phyloP scores from a whole-genome alignment of 2,329 filamentous ascomycete species.

The Aureobasidium sp. region DNA sequence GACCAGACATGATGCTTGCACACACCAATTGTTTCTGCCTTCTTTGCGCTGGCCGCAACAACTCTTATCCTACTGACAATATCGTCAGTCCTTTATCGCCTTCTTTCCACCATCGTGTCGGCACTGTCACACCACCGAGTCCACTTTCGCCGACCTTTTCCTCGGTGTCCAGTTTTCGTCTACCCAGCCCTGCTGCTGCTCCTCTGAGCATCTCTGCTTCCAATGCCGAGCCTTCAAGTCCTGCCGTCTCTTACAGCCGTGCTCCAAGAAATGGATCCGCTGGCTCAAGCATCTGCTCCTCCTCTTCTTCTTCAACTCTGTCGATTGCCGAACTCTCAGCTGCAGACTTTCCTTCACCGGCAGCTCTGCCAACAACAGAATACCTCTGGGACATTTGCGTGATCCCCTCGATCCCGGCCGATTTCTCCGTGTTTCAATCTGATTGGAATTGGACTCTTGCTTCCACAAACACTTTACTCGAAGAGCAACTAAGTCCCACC shows the following conservation, averaged over 20 bases:
- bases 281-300: not conserved
- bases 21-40: conserved; percentile 3
- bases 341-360: not conserved
- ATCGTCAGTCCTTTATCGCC: not conserved
- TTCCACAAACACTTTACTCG: not conserved
- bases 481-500: not conserved
- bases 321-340: not conserved
- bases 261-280: too few relatives aligned
- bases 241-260: not conserved
- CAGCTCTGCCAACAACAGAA: not conserved
- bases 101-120: not conserved
- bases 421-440: not conserved
- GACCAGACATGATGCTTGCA: too few relatives aligned
- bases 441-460: not conserved
- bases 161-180: not conserved
- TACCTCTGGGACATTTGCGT: not conserved
- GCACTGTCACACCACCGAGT: not conserved
- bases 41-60: conserved; percentile 12
- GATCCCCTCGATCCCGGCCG: not conserved
- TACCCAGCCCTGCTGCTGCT: not conserved
- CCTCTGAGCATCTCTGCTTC: not conserved
- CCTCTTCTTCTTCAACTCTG: not conserved
- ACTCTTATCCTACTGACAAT: not conserved
- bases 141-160: not conserved
- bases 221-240: not conserved